Base-by-base conservation (phyloP, 305 asterid species). In the Coffea humblotiana region DNA sequence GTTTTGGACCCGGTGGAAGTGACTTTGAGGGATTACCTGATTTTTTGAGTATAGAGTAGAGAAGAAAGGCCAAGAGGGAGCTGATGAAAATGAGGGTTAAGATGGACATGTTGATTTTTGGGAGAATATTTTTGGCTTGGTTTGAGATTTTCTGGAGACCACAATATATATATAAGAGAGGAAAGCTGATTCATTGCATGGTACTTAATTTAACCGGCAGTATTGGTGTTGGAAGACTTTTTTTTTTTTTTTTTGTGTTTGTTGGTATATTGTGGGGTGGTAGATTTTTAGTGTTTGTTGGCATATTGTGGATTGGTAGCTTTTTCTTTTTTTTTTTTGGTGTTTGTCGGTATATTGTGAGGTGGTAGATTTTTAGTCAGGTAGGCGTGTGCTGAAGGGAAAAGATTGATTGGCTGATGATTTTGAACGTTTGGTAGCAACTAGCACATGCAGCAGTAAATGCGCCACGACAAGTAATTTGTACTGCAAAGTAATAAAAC, bases 1-100 rank as follows among this genome's bases (percentile, higher is more conserved):
- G 93, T 74, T 83, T 78, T 16, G 98, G 98, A 25, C 99, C 98
- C 1, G 97, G 97, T 0, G 97, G 98, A 0, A 91, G 84, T 6
- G 83, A 82, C 71, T 54, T 43, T 0, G 79, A 79, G 48, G 77
- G n/a, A 35, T 13, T 61, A 64, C 54, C 35, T 25, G 68, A 0
- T 35, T 72, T 68, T 6, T 37, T 74, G 37, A 84, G 64, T 32
- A 82, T 16, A 73, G 23, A 43, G 72, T 82, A 86, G 1, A 82
- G 6, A 23, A 87, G 56, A 40, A 72, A 74, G 2, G 84, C 82
- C 5, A 87, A 54, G 12, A 81, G 12, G 54, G 76, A 51, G 1
- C 88, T 82, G 84, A 23, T 75, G 32, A 87, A 1, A 4, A 85
- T 23, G 19, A 84, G n/a, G 35, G 80, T 21, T 13, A 82, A 27